Percentiles rank a stretch among this genome's conserved stretches.
Conservation (phyloP, 768 basidiomycete species). For the Chalciporus piperatus region DNA sequence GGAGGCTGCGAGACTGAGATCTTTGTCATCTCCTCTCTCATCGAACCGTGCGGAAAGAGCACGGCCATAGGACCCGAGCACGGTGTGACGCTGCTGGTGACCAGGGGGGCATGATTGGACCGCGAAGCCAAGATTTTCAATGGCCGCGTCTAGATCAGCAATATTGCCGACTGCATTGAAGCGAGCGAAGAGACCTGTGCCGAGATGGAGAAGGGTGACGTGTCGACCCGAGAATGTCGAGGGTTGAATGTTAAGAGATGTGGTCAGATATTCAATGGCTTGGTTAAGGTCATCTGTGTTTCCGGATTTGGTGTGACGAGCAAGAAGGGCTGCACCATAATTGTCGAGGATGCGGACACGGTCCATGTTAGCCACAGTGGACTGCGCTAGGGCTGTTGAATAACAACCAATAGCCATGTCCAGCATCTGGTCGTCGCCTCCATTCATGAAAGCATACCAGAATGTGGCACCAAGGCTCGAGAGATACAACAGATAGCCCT, state of each 20-base stretch:
- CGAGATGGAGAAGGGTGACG: slow-evolving; percentile 15
- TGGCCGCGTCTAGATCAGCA: slow-evolving; percentile 16
- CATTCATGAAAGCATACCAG: slow-evolving; percentile 3
- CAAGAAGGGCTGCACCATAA: slow-evolving; percentile 16
- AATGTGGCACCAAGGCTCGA: slow-evolving; percentile 9
- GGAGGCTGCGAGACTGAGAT: slow-evolving; percentile 14
- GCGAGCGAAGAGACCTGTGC: slow-evolving; percentile 1
- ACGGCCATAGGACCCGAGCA: slow-evolving; percentile 12
- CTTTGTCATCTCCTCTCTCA: slow-evolving; percentile 10
- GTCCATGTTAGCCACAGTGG: slow-evolving; percentile 12
- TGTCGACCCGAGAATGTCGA: slow-evolving; percentile 3
- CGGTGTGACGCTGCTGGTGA: slow-evolving; percentile 1
- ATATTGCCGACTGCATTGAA: slow-evolving; percentile 9
- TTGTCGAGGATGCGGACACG: slow-evolving; percentile 19
- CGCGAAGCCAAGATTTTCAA: slow-evolving; percentile 13
- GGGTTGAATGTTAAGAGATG: slow-evolving; percentile 16
- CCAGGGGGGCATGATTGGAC: slow-evolving; percentile 11
- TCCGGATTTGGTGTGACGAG: slow-evolving; percentile 13
- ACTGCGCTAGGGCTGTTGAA: slow-evolving; percentile 13
- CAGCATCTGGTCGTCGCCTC: slow-evolving; percentile 15
- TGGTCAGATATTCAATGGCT: slow-evolving; percentile 20
- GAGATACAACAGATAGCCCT: slow-evolving; percentile 11
- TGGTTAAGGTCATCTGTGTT: slow-evolving; percentile 20
- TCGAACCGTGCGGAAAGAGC: slow-evolving; percentile 16
- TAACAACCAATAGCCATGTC: slow-evolving; percentile 21